A percentile compares a stretch with the other conserved stretches of the same genome.
Evolutionary conservation across 352 stramenopile genomes (phyloP).

Genomic region (Phytophthora colocasiae): DNA sequence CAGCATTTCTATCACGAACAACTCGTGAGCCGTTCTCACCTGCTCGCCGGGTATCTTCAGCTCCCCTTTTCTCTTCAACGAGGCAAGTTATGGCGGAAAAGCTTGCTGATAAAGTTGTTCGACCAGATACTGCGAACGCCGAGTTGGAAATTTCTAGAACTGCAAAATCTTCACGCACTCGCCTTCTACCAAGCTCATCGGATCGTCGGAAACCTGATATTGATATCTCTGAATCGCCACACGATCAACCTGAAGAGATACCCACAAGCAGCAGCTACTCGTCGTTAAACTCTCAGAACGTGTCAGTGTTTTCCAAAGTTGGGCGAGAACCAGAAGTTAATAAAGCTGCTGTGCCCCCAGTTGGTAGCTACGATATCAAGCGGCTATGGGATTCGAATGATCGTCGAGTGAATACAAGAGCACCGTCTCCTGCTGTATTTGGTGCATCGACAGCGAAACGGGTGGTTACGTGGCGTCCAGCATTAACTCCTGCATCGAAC

Average conservation of each 20-base stretch:
- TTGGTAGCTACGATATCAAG: conserved; percentile 54
- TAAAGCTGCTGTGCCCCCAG: conserved; percentile 16
- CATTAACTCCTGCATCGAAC: conserved; percentile 41
- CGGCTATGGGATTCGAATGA: conserved; percentile 51
- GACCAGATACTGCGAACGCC: conserved; percentile 12
- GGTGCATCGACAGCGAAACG: conserved; percentile 50
- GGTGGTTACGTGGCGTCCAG: conserved; percentile 57
- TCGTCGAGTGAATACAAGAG: conserved; percentile 15
- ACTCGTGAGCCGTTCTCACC: conserved; percentile 12
- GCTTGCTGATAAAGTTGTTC: neutral
- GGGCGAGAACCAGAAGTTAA: conserved; percentile 10
- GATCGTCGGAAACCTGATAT: conserved; percentile 2
- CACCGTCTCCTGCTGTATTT: conserved; percentile 52
- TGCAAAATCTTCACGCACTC: conserved; percentile 19
- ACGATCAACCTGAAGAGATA: conserved; percentile 3
- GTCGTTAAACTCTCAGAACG: conserved; percentile 27
- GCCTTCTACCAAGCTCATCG: conserved; percentile 20
- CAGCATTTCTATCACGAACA: conserved; percentile 43
- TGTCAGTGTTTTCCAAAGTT: conserved; percentile 19
- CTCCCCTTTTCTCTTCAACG: conserved; percentile 10
- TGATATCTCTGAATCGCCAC: conserved; percentile 16
- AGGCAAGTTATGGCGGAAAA: neutral
- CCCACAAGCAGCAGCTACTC: conserved; percentile 13
- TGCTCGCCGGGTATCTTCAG: conserved; percentile 6
- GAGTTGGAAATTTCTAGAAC: neutral